A percentile compares a stretch with the other conserved stretches of the same genome.
phyloP scores from a whole-genome alignment of 108 stramenopile genomes.

The Skeletonema menzelii region DNA sequence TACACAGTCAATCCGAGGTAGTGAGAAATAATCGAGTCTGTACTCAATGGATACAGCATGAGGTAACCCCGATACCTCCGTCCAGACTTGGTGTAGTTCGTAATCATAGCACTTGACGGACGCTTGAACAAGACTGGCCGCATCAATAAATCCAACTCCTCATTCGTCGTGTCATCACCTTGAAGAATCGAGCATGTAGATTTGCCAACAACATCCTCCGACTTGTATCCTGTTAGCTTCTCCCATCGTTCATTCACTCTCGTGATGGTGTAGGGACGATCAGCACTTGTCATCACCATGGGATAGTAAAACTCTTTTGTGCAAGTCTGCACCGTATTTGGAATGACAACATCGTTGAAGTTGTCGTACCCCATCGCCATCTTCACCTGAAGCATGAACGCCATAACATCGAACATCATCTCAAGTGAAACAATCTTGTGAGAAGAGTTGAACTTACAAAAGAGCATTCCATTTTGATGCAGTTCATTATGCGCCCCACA shows the following conservation, averaged over 20 bases:
- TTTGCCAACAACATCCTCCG: conserved; percentile 86
- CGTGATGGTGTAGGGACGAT: conserved; percentile 86
- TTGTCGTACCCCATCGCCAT: conserved; percentile 82
- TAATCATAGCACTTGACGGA: conserved; percentile 67
- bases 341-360: conserved; percentile 77
- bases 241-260: conserved; percentile 90
- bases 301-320: conserved; percentile 75
- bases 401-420: conserved; percentile 97
- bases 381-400: conserved; percentile 97
- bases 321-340: conserved; percentile 88
- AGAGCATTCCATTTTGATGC: conserved; percentile 91
- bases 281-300: conserved; percentile 86
- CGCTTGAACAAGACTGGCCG: conserved; percentile 77
- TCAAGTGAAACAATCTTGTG: conserved; percentile 88
- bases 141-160: conserved; percentile 63
- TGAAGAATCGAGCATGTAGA: conserved; percentile 70
- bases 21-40: conserved; percentile 84
- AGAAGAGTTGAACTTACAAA: conserved; percentile 88
- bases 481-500: conserved; percentile 86
- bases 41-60: conserved; percentile 75
- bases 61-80: conserved; percentile 66
- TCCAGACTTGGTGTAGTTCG: conserved; percentile 73
- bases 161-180: conserved; percentile 55
- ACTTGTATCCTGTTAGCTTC: conserved; percentile 82
- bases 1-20: conserved; percentile 69